Percentiles rank a stretch among this genome's conserved stretches.
These are phyloP conservation scores for Amaranthus palmeri DNA, from an alignment of 148 eudicot species.

Conservation along the genomic window DNA sequence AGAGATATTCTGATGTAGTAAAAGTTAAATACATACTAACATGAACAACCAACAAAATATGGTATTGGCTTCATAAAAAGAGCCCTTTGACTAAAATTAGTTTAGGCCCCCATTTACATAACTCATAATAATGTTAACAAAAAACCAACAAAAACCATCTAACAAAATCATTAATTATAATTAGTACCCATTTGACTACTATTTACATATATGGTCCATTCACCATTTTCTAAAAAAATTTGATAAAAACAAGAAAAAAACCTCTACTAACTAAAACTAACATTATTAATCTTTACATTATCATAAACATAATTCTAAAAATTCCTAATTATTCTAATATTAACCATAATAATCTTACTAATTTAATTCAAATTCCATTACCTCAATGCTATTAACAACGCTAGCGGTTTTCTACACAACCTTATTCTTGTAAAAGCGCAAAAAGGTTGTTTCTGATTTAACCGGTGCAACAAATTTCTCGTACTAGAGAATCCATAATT, in stretches of 20 bases:
- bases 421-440: too few species aligned
- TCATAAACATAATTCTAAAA: background rate
- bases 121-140: conserved; percentile 5
- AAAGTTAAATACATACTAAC: background rate
- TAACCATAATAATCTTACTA: too few species aligned
- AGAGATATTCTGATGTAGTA: too few species aligned
- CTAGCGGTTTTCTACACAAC: too few species aligned
- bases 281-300: background rate
- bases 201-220: conserved; percentile 29
- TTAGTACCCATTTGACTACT: conserved; percentile 13
- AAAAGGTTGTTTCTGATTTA: background rate
- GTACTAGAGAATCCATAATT: conserved; percentile 45
- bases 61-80: conserved; percentile 20
- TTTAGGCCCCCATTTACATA: conserved; percentile 9
- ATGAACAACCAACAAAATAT: conserved; percentile 5
- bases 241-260: conserved; percentile 13
- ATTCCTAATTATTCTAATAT: too few species aligned
- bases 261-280: conserved; percentile 10
- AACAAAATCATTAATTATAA: conserved; percentile 17
- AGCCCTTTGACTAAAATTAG: conserved; percentile 20
- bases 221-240: conserved; percentile 17
- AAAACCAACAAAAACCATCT: conserved; percentile 10
- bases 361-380: too few species aligned
- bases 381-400: too few species aligned
- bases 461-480: conserved; percentile 30